Percentiles rank a stretch among this genome's conserved stretches.
phyloP scores from a whole-genome alignment of 441 rosid genomes.

The Dalechampia spathulata region DNA sequence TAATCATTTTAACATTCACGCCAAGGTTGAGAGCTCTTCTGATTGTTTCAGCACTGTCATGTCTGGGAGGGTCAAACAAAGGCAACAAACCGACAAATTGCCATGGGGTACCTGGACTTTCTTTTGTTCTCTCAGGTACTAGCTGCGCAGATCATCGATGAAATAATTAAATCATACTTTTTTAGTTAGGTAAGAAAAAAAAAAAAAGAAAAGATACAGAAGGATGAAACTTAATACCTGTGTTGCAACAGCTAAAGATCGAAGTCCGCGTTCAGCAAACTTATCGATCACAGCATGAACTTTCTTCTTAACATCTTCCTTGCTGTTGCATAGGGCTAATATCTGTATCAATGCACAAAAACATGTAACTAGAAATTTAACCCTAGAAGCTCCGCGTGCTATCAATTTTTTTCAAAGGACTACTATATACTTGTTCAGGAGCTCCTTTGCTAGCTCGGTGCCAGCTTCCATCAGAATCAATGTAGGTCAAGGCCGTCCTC shows the following conservation, averaged over 20 bases:
- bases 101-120: slow-evolving; percentile 58
- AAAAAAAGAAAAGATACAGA: too few species aligned
- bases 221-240: slow-evolving; percentile 32
- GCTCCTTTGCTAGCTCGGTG: slow-evolving; percentile 96
- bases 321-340: slow-evolving; percentile 53
- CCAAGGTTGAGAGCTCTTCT: slow-evolving; percentile 86
- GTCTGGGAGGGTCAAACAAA: slow-evolving; percentile 70
- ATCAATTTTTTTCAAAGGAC: too few species aligned
- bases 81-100: slow-evolving; percentile 59
- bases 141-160: slow-evolving; percentile 29
- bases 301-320: slow-evolving; percentile 66
- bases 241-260: slow-evolving; percentile 60
- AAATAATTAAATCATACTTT: too few species aligned
- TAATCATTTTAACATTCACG: slow-evolving; percentile 97
- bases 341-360: slow-evolving; percentile 48
- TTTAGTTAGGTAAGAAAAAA: too few species aligned
- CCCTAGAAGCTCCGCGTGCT: too few species aligned
- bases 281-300: slow-evolving; percentile 51
- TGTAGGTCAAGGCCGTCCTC: slow-evolving; percentile 86
- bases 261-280: slow-evolving; percentile 84
- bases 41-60: slow-evolving; percentile 92
- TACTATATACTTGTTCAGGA: slow-evolving; percentile 98
- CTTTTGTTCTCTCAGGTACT: slow-evolving; percentile 60
- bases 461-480: slow-evolving; percentile 67
- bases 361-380: too few species aligned